Conservation (phyloP, 2,329 filamentous ascomycete genomes). For the Cladorrhinum sp. region DNA sequence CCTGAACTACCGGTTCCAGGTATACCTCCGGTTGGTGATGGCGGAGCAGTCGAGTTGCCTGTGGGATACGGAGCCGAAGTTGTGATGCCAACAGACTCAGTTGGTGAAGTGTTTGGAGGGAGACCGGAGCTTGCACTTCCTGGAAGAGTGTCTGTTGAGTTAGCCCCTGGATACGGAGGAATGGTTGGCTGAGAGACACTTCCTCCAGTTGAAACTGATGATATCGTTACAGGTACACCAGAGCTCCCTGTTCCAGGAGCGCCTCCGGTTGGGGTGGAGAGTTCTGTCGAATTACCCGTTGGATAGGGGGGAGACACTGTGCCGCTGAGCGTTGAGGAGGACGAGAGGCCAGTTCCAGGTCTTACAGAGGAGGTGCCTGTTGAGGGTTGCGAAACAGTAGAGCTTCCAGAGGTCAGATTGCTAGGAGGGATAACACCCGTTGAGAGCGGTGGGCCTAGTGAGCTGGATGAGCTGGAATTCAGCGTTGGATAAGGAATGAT, state of each 20-base stretch:
- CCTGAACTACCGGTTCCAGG: neutral
- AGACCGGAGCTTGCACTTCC: neutral
- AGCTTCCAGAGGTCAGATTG: neutral
- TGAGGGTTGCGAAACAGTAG: neutral
- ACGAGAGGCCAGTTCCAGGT: neutral
- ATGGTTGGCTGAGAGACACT: neutral
- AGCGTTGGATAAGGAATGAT: constrained; percentile 3
- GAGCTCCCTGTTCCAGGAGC: neutral
- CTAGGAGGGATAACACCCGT: neutral
- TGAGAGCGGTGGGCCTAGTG: neutral
- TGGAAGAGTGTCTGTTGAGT: neutral
- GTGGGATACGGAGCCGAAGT: neutral
- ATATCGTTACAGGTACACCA: neutral
- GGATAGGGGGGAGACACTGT: neutral
- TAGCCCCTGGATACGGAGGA: neutral
- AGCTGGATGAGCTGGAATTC: constrained; percentile 4
- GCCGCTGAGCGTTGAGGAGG: neutral
- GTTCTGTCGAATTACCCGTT: neutral
- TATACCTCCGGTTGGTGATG: neutral
- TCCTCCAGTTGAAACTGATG: neutral
- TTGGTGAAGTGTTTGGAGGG: neutral
- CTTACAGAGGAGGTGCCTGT: neutral
- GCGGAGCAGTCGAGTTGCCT: neutral
- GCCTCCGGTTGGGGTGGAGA: neutral
- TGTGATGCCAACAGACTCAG: neutral